These are phyloP conservation scores for Talinum fruticosum DNA, from an alignment of 148 eudicot genomes.

Conservation along the genomic window DNA sequence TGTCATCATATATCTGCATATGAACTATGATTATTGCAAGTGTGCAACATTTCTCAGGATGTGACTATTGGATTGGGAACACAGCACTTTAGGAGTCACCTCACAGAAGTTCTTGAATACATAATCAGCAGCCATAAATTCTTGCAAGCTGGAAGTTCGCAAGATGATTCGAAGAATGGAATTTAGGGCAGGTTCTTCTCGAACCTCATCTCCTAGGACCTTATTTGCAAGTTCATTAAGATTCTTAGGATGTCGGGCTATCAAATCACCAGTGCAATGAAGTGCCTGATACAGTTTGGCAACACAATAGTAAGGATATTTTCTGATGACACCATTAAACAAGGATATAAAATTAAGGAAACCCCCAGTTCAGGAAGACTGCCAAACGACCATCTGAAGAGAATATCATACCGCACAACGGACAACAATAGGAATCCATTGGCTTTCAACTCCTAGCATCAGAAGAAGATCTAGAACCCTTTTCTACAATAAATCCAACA, in stretches of 20 bases:
- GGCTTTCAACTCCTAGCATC: slow-evolving; percentile 94
- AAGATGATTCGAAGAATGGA: slow-evolving; percentile 76
- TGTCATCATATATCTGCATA: not conserved
- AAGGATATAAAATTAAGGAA: not conserved
- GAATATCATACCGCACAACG: slow-evolving; percentile 72
- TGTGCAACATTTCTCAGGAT: not conserved
- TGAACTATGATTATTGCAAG: not conserved
- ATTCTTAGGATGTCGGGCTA: slow-evolving; percentile 68
- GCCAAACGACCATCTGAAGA: slow-evolving; percentile 1
- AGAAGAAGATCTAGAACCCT: slow-evolving; percentile 72
- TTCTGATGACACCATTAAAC: not conserved
- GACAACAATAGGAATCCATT: slow-evolving; percentile 90
- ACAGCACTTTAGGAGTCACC: not conserved
- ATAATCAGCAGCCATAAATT: slow-evolving; percentile 1
- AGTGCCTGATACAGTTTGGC: slow-evolving; percentile 52
- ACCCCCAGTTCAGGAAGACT: not conserved
- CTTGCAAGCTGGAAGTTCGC: slow-evolving; percentile 33
- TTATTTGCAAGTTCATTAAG: slow-evolving; percentile 71
- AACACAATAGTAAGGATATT: slow-evolving; percentile 13
- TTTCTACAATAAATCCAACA: slow-evolving; percentile 46
- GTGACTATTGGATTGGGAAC: not conserved
- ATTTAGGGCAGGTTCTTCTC: slow-evolving; percentile 76
- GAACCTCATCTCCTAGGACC: slow-evolving; percentile 85
- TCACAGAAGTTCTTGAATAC: slow-evolving; percentile 4
- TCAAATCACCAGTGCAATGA: slow-evolving; percentile 74